These are phyloP conservation scores for Protomyces pachydermus DNA, from an alignment of 1,139 yeast genomes.

Conservation along the genomic window DNA sequence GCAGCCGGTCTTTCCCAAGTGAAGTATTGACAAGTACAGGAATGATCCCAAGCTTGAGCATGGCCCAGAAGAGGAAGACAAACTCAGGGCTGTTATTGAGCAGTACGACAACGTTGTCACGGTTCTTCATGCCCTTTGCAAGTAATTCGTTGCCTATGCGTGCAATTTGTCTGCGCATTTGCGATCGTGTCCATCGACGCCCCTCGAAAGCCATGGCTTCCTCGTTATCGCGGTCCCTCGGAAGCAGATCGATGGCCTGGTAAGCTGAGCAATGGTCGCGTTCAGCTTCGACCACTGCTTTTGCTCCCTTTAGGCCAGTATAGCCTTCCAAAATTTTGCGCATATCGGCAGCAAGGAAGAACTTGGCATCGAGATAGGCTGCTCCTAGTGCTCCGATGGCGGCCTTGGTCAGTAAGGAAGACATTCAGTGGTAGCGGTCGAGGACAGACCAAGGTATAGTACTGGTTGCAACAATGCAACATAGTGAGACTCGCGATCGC, in stretches of 20 bases:
- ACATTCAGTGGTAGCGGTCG: background rate
- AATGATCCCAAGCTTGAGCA: background rate
- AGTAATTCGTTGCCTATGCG: background rate
- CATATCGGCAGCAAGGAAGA: background rate
- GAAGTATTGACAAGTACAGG: background rate
- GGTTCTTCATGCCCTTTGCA: background rate
- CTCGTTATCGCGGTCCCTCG: background rate
- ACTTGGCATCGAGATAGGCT: background rate
- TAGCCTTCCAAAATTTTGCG: background rate
- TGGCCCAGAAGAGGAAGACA: background rate
- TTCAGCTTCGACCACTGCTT: background rate
- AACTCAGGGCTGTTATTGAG: background rate
- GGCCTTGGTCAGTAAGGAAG: background rate
- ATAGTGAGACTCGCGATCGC: too few species aligned
- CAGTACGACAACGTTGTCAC: background rate
- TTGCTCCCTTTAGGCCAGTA: background rate
- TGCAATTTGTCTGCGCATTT: background rate
- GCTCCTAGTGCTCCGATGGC: background rate
- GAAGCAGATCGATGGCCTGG: background rate
- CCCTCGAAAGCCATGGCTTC: background rate
- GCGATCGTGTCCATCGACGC: constrained; percentile 1
- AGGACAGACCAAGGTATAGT: too few species aligned
- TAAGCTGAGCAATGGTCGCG: background rate
- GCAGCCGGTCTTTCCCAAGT: background rate
- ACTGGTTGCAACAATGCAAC: too few species aligned